Percentiles rank a stretch among this genome's conserved stretches.
These are phyloP conservation scores for Cutaneotrichosporon cavernicola DNA, from an alignment of 1,284 basidiomycete genomes.

Conservation along the genomic window DNA sequence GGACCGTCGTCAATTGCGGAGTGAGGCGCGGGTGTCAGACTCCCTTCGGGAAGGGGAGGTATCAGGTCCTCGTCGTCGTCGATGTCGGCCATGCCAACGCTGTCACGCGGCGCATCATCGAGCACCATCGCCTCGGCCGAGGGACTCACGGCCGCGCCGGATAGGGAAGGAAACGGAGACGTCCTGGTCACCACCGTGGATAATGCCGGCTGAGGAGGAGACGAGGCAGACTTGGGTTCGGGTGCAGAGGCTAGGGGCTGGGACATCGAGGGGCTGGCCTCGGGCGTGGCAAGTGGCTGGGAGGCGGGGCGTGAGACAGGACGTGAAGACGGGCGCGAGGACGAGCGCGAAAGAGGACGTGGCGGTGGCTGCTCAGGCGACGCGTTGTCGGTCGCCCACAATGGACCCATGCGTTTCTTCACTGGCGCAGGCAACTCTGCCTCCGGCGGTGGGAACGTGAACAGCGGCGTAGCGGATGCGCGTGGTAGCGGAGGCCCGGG, in stretches of 20 bases:
- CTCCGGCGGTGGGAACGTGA: not conserved
- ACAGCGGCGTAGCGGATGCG: not conserved
- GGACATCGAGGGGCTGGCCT: not conserved
- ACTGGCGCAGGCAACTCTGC: not conserved
- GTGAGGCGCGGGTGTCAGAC: not conserved
- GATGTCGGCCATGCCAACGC: not conserved
- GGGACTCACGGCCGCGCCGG: not conserved
- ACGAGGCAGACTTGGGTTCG: too few relatives aligned
- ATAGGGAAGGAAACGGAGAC: too few relatives aligned
- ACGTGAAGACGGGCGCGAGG: not conserved
- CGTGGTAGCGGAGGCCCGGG: too few relatives aligned
- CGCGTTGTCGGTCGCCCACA: slow-evolving; percentile 2
- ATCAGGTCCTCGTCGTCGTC: not conserved
- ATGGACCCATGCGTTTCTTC: not conserved
- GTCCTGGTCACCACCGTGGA: too few relatives aligned
- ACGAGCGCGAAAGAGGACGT: not conserved
- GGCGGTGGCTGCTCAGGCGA: not conserved
- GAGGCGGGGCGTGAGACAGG: not conserved
- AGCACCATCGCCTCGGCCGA: not conserved
- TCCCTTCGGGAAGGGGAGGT: not conserved
- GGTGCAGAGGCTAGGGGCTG: not conserved
- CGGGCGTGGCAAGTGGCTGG: not conserved
- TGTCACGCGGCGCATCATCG: not conserved
- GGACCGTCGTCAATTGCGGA: not conserved
- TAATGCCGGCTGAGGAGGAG: too few relatives aligned